These are phyloP conservation scores for Psilocybe tampanensis DNA, from an alignment of 768 basidiomycete species.

Conservation along the genomic window DNA sequence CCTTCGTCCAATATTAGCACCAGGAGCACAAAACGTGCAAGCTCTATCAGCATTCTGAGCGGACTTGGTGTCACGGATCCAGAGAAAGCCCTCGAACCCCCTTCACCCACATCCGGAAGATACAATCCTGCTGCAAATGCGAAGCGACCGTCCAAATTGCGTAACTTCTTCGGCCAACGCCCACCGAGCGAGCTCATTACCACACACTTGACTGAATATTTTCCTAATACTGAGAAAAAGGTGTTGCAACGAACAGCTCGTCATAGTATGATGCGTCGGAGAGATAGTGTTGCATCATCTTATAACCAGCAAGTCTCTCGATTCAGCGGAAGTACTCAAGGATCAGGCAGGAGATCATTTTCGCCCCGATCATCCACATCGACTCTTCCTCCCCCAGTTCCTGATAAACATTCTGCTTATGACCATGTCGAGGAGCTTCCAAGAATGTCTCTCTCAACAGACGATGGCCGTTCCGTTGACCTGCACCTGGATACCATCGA, in stretches of 20 bases:
- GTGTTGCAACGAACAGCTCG: slow-evolving; percentile 86
- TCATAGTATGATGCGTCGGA: slow-evolving; percentile 79
- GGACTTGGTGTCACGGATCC: slow-evolving; percentile 88
- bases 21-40: slow-evolving; percentile 79
- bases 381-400: slow-evolving; percentile 44
- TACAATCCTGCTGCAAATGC: slow-evolving; percentile 38
- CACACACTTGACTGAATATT: slow-evolving; percentile 91
- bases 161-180: slow-evolving; percentile 97
- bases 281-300: slow-evolving; percentile 57
- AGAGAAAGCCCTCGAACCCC: slow-evolving; percentile 64
- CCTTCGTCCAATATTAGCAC: slow-evolving; percentile 27
- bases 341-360: slow-evolving; percentile 45
- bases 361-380: slow-evolving; percentile 49
- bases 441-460: slow-evolving; percentile 73
- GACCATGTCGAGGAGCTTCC: slow-evolving; percentile 54
- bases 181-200: slow-evolving; percentile 98
- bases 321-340: slow-evolving; percentile 66
- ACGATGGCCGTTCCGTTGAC: slow-evolving; percentile 68
- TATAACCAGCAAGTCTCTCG: slow-evolving; percentile 54
- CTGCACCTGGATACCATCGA: slow-evolving; percentile 48
- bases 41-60: slow-evolving; percentile 91
- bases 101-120: slow-evolving; percentile 47
- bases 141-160: slow-evolving; percentile 70
- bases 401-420: slow-evolving; percentile 32
- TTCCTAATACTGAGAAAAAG: slow-evolving; percentile 92